These are phyloP conservation scores for Achlya hypogyna DNA, from an alignment of 352 stramenopile genomes.

Conservation along the genomic window DNA sequence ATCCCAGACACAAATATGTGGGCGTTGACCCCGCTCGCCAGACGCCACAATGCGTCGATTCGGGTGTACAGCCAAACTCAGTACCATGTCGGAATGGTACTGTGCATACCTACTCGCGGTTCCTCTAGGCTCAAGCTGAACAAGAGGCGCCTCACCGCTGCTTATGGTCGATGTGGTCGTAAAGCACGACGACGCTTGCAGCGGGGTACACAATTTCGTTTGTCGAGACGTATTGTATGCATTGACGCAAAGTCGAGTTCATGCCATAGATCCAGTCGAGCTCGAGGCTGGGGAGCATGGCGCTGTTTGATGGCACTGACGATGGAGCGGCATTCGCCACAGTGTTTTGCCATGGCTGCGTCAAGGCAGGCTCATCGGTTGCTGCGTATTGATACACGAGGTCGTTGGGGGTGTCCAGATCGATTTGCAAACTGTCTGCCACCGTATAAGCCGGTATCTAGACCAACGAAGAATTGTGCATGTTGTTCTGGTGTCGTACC, in stretches of 20 bases:
- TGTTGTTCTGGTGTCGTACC: background rate
- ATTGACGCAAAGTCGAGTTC: constrained; percentile 53
- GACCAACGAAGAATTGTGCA: background rate
- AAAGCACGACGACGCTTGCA: constrained; percentile 49
- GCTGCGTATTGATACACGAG: constrained; percentile 10
- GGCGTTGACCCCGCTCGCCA: constrained; percentile 42
- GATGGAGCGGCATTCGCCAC: constrained; percentile 49
- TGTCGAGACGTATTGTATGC: constrained; percentile 52
- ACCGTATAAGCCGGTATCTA: background rate
- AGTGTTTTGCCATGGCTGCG: constrained; percentile 44
- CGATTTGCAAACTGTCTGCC: constrained; percentile 3
- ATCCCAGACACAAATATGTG: constrained; percentile 66
- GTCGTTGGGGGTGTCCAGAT: constrained; percentile 7
- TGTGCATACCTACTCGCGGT: constrained; percentile 1
- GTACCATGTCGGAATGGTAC: constrained; percentile 53
- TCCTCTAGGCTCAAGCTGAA: background rate
- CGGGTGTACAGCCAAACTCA: constrained; percentile 50
- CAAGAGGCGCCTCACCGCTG: constrained; percentile 46
- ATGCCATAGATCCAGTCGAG: constrained; percentile 76
- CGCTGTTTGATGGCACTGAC: constrained; percentile 31
- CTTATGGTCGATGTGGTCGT: constrained; percentile 60
- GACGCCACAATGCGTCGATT: constrained; percentile 43
- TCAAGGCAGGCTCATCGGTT: constrained; percentile 22
- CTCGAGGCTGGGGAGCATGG: constrained; percentile 46
- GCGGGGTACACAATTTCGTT: constrained; percentile 56